These are phyloP conservation scores for Vitis hybrid DNA, from an alignment of 177 flowering plant genomes.

Conservation along the genomic window DNA sequence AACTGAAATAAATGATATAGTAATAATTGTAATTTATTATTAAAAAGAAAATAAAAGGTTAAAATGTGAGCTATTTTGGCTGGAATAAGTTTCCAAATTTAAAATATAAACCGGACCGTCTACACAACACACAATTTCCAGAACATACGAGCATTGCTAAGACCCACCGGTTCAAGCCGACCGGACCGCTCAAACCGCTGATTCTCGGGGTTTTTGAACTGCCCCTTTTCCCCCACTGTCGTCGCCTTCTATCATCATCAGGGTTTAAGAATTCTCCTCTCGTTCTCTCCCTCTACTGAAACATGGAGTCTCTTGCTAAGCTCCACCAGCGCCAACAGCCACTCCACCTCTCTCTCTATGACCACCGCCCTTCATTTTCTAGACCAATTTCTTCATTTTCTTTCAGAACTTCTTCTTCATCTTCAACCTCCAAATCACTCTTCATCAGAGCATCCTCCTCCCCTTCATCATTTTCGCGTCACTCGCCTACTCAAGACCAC, in stretches of 20 bases:
- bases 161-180: too few relatives aligned
- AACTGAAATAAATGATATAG: too few relatives aligned
- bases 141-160: too few relatives aligned
- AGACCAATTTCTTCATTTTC: conserved; percentile 19
- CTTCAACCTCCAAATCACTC: conserved; percentile 1
- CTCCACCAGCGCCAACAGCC: conserved; percentile 21
- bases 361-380: conserved; percentile 13
- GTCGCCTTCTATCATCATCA: neutral
- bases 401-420: conserved; percentile 8
- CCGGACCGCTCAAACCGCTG: too few relatives aligned
- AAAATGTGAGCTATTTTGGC: too few relatives aligned
- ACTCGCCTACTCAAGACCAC: neutral
- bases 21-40: too few relatives aligned
- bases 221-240: neutral
- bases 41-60: too few relatives aligned
- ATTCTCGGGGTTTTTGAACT: too few relatives aligned
- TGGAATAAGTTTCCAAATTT: too few relatives aligned
- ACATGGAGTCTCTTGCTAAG: conserved; percentile 31
- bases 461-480: neutral
- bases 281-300: neutral
- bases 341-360: conserved; percentile 21
- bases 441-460: conserved; percentile 13
- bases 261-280: conserved; percentile 15
- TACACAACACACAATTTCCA: too few relatives aligned
- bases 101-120: too few relatives aligned